These are phyloP conservation scores for Cladosporium austrohemisphaericum DNA, from an alignment of 2,329 filamentous ascomycete species.

Conservation along the genomic window DNA sequence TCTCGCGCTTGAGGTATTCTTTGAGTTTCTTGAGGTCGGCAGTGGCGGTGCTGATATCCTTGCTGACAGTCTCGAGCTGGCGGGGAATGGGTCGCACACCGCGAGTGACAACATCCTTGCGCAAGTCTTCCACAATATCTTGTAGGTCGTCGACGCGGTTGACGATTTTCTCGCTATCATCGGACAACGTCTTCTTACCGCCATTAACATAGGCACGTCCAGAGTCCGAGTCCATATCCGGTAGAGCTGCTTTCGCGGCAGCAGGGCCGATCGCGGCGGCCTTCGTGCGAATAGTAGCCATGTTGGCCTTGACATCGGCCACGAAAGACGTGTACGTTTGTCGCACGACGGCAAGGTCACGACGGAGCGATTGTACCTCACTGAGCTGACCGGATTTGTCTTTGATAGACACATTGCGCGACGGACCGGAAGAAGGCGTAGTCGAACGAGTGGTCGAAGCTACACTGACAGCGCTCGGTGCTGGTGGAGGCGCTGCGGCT, in stretches of 20 bases:
- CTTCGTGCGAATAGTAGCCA: conserved; percentile 77
- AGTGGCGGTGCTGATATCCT: conserved; percentile 76
- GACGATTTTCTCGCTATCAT: conserved; percentile 87
- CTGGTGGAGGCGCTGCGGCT: conserved; percentile 38
- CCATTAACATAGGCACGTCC: conserved; percentile 80
- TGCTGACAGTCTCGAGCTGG: conserved; percentile 83
- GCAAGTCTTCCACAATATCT: conserved; percentile 90
- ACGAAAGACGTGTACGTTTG: conserved; percentile 93
- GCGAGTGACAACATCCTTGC: conserved; percentile 91
- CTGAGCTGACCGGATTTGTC: conserved; percentile 60
- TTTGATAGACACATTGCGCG: conserved; percentile 20
- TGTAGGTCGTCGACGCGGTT: conserved; percentile 94
- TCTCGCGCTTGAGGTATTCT: conserved; percentile 85
- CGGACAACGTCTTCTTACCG: conserved; percentile 80
- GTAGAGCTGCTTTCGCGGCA: conserved; percentile 67
- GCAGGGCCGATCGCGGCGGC: conserved; percentile 74
- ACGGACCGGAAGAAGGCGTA: conserved; percentile 18
- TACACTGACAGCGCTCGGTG: conserved; percentile 35
- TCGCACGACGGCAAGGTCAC: conserved; percentile 84
- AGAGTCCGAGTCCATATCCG: conserved; percentile 69
- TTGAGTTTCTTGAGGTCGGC: conserved; percentile 92
- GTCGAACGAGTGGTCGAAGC: conserved; percentile 28
- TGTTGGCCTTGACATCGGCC: conserved; percentile 80
- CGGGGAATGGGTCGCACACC: conserved; percentile 87
- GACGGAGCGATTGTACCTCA: conserved; percentile 77